Conservation (phyloP, 371 early-diverging fungal genomes). For the Astathelohania contejeani region DNA sequence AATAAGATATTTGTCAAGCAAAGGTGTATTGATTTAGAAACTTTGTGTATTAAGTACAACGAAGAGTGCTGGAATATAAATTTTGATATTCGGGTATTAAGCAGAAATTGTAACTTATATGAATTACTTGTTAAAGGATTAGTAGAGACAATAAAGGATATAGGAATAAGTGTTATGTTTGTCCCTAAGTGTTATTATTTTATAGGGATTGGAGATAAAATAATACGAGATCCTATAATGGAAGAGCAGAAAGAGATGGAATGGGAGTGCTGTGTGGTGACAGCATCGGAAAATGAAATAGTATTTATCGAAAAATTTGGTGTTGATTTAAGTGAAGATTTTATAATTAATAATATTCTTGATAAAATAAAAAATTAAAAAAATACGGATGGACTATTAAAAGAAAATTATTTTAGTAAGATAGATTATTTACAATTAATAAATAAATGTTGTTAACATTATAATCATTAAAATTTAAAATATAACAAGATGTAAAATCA, state of each 20-base stretch:
- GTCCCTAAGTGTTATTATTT: constrained; percentile 16
- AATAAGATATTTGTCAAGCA: too few species aligned
- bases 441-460: too few species aligned
- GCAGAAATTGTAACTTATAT: constrained; percentile 8
- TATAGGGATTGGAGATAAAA: background rate
- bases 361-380: too few species aligned
- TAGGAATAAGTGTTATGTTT: constrained; percentile 16
- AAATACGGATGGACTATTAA: too few species aligned
- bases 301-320: constrained; percentile 19
- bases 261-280: constrained; percentile 6
- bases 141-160: constrained; percentile 5
- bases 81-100: constrained; percentile 12
- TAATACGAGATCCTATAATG: constrained; percentile 17
- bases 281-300: constrained; percentile 11
- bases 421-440: too few species aligned
- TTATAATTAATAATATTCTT: too few species aligned
- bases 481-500: too few species aligned
- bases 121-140: constrained; percentile 4
- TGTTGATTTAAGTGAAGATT: too few species aligned
- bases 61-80: constrained; percentile 4
- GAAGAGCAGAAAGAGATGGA: constrained; percentile 11
- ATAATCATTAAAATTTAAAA: too few species aligned
- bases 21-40: too few species aligned
- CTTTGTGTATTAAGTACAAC: too few species aligned
- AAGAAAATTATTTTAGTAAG: too few species aligned